phyloP scores from a whole-genome alignment of 352 stramenopile species.

The Saprolegnia parasitica region DNA sequence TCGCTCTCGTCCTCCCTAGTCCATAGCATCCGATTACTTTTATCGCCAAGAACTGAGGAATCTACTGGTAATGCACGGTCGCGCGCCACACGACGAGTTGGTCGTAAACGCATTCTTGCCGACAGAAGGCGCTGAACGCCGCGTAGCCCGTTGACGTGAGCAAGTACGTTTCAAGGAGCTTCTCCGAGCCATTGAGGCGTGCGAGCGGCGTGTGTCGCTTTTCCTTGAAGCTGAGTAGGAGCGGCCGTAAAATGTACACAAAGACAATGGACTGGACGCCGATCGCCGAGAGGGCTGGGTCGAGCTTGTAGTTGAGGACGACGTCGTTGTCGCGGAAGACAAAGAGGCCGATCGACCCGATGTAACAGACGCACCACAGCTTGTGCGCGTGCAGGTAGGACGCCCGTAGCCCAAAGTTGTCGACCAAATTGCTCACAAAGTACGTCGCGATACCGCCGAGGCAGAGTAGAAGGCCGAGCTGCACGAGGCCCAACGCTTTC shows the following conservation, averaged over 20 bases:
- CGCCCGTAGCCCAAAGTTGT: not conserved
- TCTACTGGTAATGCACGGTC: not conserved
- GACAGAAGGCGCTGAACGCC: not conserved
- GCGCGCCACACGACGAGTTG: not conserved
- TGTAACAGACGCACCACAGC: not conserved
- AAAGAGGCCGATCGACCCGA: not conserved
- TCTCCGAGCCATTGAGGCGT: not conserved
- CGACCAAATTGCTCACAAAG: not conserved
- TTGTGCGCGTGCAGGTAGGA: not conserved
- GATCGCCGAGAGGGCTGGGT: not conserved
- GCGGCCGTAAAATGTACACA: not conserved
- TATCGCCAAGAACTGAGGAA: no score
- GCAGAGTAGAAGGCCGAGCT: not conserved
- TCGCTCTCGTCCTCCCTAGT: not conserved
- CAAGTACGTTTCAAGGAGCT: not conserved
- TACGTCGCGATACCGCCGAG: not conserved
- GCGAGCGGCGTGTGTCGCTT: not conserved
- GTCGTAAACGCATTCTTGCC: not conserved
- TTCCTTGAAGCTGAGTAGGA: not conserved
- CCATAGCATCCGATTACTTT: no score
- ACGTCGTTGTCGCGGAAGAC: not conserved
- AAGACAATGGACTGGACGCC: not conserved
- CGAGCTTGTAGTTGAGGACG: not conserved
- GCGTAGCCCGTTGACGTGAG: not conserved
- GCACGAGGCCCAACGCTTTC: not conserved